Conservation (phyloP, 495 filamentous ascomycete species). For the Polyplosphaeria fusca region DNA sequence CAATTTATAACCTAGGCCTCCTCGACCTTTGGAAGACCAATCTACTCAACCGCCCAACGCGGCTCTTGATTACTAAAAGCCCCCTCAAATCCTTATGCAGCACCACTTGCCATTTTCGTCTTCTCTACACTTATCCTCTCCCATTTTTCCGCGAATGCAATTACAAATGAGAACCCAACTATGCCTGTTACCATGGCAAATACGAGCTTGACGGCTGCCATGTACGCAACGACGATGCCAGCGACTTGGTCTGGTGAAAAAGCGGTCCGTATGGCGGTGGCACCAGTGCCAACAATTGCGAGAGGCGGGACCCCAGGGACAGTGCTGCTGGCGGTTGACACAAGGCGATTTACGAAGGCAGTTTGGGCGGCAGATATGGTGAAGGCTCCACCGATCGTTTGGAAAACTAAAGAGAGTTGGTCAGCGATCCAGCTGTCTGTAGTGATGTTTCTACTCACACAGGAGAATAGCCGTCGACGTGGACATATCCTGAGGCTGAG, state of each 20-base stretch:
- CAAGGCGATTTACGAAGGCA: conserved; percentile 33
- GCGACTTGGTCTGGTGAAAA: conserved; percentile 48
- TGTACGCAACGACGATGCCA: conserved; percentile 56
- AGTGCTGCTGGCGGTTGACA: conserved; percentile 13
- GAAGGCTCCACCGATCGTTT: conserved; percentile 32
- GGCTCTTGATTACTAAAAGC: no score
- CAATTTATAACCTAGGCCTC: no score
- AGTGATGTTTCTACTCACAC: conserved; percentile 14
- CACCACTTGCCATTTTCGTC: not conserved
- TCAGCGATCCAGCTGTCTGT: not conserved
- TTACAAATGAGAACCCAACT: conserved; percentile 26
- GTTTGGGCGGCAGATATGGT: conserved; percentile 29
- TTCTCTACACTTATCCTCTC: not conserved
- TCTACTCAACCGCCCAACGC: no score
- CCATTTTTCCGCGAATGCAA: not conserved
- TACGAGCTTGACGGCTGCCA: conserved; percentile 52
- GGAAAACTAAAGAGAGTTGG: conserved; percentile 27
- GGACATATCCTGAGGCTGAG: conserved; percentile 28
- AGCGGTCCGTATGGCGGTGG: conserved; percentile 48
- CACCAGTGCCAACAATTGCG: conserved; percentile 49
- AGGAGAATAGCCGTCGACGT: conserved; percentile 29
- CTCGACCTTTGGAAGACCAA: no score
- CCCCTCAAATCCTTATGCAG: not conserved
- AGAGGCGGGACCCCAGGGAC: conserved; percentile 47
- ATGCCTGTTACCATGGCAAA: conserved; percentile 46